phyloP scores from a whole-genome alignment of 208 protist species.

The Acanthamoeba sp. region DNA sequence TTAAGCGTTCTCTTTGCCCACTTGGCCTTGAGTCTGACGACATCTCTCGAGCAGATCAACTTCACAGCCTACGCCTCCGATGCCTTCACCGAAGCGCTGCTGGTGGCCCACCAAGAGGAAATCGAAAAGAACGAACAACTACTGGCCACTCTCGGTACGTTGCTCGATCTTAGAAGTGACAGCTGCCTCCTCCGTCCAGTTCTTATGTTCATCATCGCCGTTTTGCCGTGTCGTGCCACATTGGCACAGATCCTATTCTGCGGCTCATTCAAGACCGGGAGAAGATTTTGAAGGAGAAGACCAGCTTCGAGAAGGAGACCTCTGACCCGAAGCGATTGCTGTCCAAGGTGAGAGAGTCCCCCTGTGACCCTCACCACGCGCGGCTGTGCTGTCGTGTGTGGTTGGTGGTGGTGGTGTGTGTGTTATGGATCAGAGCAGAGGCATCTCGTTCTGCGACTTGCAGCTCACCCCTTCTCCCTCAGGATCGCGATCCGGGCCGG shows the following conservation, averaged over 20 bases:
- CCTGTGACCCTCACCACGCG: no score
- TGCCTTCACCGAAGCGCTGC: constrained; percentile 19
- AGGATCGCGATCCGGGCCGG: constrained; percentile 31
- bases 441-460: no score
- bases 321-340: constrained; percentile 42
- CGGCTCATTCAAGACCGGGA: constrained; percentile 5
- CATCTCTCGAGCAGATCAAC: not conserved
- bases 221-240: not conserved
- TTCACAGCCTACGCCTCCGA: constrained; percentile 41
- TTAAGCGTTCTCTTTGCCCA: no score
- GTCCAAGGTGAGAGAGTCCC: no score
- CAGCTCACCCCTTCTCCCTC: no score
- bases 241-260: not conserved
- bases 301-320: not conserved
- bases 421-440: no score
- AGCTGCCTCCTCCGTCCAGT: no score
- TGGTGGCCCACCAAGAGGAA: constrained; percentile 39
- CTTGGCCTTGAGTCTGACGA: no score
- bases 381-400: no score
- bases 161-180: no score
- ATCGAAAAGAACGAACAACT: constrained; percentile 60
- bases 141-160: not conserved
- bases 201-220: not conserved
- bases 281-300: constrained; percentile 48
- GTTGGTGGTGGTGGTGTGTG: no score